These are phyloP conservation scores for Xylaria sp. DNA, from an alignment of 2,329 filamentous ascomycete genomes.

Conservation along the genomic window DNA sequence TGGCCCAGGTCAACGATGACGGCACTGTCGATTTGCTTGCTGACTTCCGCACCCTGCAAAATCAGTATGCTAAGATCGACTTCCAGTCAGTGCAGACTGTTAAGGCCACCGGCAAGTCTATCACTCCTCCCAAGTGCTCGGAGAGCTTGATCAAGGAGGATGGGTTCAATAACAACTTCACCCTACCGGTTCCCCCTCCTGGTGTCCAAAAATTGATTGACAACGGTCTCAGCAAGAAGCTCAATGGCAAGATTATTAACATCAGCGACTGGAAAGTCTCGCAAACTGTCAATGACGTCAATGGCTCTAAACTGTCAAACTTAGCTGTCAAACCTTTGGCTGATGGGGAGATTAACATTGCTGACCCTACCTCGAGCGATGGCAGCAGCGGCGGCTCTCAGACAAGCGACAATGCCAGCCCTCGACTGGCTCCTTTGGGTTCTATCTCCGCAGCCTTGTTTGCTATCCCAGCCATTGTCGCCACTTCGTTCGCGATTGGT, in stretches of 20 bases:
- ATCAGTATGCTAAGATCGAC: slow-evolving; percentile 80
- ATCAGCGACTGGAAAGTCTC: slow-evolving; percentile 72
- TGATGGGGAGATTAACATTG: slow-evolving; percentile 41
- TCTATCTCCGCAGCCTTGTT: slow-evolving; percentile 30
- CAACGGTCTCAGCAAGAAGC: slow-evolving; percentile 75
- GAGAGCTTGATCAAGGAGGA: slow-evolving; percentile 72
- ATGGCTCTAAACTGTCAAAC: slow-evolving; percentile 56
- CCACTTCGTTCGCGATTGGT: slow-evolving; percentile 37
- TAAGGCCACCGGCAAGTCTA: slow-evolving; percentile 65
- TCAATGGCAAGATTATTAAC: slow-evolving; percentile 73
- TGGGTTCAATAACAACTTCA: slow-evolving; percentile 83
- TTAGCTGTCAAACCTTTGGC: slow-evolving; percentile 57
- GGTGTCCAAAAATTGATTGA: slow-evolving; percentile 79
- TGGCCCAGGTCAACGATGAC: slow-evolving; percentile 71
- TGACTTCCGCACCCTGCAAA: slow-evolving; percentile 79
- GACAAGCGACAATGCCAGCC: slow-evolving; percentile 33
- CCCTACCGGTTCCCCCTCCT: slow-evolving; percentile 74
- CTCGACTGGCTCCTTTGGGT: slow-evolving; percentile 30
- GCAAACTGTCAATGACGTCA: slow-evolving; percentile 54
- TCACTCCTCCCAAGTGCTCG: slow-evolving; percentile 70
- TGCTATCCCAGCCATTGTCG: slow-evolving; percentile 36
- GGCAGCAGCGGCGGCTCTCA: slow-evolving; percentile 12
- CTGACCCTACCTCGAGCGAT: slow-evolving; percentile 25
- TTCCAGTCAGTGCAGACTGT: slow-evolving; percentile 72
- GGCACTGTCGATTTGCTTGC: slow-evolving; percentile 66